Base-by-base conservation (phyloP, 805 yeast genomes). In the Wickerhamiella cacticola region DNA sequence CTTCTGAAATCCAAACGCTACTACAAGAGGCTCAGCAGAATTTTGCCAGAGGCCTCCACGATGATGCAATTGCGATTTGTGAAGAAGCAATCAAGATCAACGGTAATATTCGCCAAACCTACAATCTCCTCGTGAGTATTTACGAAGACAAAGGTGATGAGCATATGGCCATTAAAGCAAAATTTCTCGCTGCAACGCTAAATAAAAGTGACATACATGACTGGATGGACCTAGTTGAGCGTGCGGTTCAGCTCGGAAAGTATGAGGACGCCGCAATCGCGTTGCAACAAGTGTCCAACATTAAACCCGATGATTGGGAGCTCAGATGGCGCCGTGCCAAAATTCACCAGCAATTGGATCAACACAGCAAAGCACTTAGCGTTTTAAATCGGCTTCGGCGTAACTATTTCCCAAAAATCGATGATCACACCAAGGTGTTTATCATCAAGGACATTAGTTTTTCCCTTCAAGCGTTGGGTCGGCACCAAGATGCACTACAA, bases 141-240 rank as follows among this genome's bases (percentile, higher is more conserved):
- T 63, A 66, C 70, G 54, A 84, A 76, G 69, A 68, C 19, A 55
- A 62, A 18, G 63, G 59, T n/a, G 67, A 66, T 41, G 55, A 61
- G 3, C 63, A 58, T 21, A 56, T 55, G 46, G 62, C 66, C 9
- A 54, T 66, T 29, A 53, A 58, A 2, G 71, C 70, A 8, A 55
- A 58, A 36, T 48, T 57, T 5, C 54, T 57, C 52, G 94, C 86
- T 10, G 79, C 89, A 51, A 78, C 79, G 55, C 70, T 78, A 47
- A 95, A 87, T 59, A 80, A 84, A 12, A 75, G 75, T 54, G 53
- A 83, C 60, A 80, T 76, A 61, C 77, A 82, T 40, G 96, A 96
- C 0, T 88, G 88, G 68, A 80, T 82, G 57, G 82, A 94, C 0
- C 65, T 87, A 40, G 96, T 96, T 41, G 95, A 84, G 58, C 82